Conservation (phyloP, 2,329 filamentous ascomycete species). For the Diaporthe nobilis region DNA sequence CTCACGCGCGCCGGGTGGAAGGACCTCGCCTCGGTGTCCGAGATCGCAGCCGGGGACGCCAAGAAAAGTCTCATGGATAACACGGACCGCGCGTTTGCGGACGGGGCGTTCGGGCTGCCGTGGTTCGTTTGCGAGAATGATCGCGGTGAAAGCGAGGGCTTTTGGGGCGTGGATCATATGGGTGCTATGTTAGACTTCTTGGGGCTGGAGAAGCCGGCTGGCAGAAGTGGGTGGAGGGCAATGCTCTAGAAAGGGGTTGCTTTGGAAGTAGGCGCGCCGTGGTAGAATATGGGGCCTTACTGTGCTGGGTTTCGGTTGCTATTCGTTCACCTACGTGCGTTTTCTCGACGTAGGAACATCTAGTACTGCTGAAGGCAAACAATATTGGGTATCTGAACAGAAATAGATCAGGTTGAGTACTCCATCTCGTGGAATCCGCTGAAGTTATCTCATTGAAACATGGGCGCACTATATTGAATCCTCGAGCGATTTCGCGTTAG, state of each 20-base stretch:
- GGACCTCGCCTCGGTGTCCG: conserved; percentile 48
- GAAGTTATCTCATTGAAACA: too few species aligned
- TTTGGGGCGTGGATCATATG: conserved; percentile 58
- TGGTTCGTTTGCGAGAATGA: conserved; percentile 55
- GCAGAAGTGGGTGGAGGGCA: conserved; percentile 50
- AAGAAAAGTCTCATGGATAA: conserved; percentile 51
- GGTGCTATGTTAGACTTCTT: conserved; percentile 54
- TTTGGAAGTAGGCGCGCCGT: too few species aligned
- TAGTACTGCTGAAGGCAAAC: too few species aligned
- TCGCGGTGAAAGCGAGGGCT: conserved; percentile 51
- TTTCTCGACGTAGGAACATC: too few species aligned
- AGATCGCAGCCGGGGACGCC: conserved; percentile 46
- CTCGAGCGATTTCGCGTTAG: too few species aligned
- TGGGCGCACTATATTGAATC: too few species aligned
- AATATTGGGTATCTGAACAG: too few species aligned
- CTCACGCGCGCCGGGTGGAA: conserved; percentile 47
- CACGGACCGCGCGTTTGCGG: conserved; percentile 53
- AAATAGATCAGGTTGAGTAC: too few species aligned
- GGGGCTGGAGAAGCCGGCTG: conserved; percentile 47
- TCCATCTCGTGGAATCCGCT: too few species aligned
- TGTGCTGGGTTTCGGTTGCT: background rate
- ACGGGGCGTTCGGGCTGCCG: conserved; percentile 56
- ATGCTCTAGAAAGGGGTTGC: conserved; percentile 46
- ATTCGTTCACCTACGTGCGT: too few species aligned
- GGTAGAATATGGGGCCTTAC: background rate